Percentiles rank a stretch among this genome's conserved stretches.
These are phyloP conservation scores for Suhomyces wounanorum DNA, from an alignment of 1,139 yeast genomes.

Conservation along the genomic window DNA sequence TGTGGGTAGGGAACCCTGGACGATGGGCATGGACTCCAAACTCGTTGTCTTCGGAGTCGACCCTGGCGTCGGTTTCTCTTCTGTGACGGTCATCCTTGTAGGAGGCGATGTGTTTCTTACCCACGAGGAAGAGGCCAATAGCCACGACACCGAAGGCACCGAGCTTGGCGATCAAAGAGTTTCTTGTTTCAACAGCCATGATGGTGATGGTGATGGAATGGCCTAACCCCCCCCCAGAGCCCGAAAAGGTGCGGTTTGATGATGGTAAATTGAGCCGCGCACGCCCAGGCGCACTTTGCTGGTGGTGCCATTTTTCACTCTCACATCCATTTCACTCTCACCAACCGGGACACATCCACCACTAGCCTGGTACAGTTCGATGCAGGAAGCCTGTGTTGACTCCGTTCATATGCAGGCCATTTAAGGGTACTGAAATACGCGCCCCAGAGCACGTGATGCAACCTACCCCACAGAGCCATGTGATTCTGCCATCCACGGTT, in stretches of 20 bases:
- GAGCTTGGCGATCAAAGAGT: slow-evolving; percentile 37
- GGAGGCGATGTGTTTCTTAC: slow-evolving; percentile 40
- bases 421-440: not conserved
- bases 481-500: slow-evolving; percentile 8
- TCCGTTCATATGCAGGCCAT: not conserved
- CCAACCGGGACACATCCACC: too few species aligned
- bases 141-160: slow-evolving; percentile 38
- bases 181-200: slow-evolving; percentile 37
- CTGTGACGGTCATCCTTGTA: slow-evolving; percentile 41
- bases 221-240: not conserved
- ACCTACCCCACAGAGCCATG: slow-evolving; percentile 13
- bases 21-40: slow-evolving; percentile 30
- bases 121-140: slow-evolving; percentile 34
- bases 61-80: slow-evolving; percentile 41
- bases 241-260: not conserved
- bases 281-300: not conserved
- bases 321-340: too few species aligned
- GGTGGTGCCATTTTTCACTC: not conserved
- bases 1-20: slow-evolving; percentile 41
- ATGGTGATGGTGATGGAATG: not conserved
- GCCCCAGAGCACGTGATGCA: not conserved
- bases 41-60: slow-evolving; percentile 35
- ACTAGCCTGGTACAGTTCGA: too few species aligned
- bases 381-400: too few species aligned
- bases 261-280: not conserved